Evolutionary conservation across 192 early-diverging fungal genomes (phyloP).

Genomic region (Podila horticola): DNA sequence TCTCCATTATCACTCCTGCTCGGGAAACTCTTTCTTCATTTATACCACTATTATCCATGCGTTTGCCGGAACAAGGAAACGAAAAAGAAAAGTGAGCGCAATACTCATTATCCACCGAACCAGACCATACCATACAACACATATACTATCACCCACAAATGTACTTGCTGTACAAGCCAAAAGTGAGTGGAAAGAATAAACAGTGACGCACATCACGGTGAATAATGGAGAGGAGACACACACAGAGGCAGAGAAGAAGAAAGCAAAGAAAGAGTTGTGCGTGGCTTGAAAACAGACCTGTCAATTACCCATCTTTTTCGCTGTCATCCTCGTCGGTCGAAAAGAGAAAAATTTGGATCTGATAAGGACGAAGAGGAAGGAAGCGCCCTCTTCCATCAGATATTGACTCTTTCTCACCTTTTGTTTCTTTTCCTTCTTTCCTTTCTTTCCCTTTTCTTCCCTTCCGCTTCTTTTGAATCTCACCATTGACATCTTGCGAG

Average conservation of each 20-base stretch:
- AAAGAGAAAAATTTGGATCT: background rate
- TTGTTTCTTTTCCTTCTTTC: constrained; percentile 1
- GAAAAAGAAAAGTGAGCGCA: too few relatives aligned
- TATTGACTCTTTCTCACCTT: background rate
- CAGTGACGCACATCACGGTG: too few relatives aligned
- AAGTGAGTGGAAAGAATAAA: background rate
- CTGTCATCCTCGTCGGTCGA: background rate
- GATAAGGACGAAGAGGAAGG: background rate
- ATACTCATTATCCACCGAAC: too few relatives aligned
- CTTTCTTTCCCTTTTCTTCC: constrained; percentile 10
- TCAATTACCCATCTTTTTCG: too few relatives aligned
- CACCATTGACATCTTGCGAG: background rate
- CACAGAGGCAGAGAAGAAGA: background rate
- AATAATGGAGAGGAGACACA: too few relatives aligned
- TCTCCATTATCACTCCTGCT: too few relatives aligned
- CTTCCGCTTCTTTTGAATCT: background rate
- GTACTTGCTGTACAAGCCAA: background rate
- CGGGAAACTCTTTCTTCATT: too few relatives aligned
- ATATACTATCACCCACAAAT: background rate
- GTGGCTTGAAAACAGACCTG: too few relatives aligned
- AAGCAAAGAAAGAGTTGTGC: background rate
- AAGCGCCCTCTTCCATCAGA: background rate
- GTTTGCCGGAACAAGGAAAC: too few relatives aligned
- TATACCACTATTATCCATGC: too few relatives aligned
- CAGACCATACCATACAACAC: background rate